Evolutionary conservation across 2,329 filamentous ascomycete species (phyloP).

Genomic region (Periglandula ipomoeae): DNA sequence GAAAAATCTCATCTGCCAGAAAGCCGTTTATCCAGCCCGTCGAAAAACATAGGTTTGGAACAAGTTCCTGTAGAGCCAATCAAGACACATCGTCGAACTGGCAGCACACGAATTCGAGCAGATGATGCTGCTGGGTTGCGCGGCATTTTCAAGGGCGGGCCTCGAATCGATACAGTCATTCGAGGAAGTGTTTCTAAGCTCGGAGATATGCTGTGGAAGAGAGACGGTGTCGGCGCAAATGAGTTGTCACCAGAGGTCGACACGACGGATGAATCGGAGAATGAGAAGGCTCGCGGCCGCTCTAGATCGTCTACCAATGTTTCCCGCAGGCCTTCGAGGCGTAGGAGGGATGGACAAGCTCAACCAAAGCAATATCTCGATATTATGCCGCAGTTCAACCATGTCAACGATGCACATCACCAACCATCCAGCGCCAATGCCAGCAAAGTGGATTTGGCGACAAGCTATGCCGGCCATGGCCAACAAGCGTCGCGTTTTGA

Average conservation of each 20-base stretch:
- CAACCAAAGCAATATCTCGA: constrained; percentile 39
- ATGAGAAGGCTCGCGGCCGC: constrained; percentile 31
- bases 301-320: constrained; percentile 25
- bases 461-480: constrained; percentile 14
- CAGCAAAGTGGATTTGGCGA: constrained; percentile 11
- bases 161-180: constrained; percentile 64
- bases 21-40: constrained; percentile 12
- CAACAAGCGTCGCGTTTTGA: constrained; percentile 37
- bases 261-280: constrained; percentile 41
- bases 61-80: constrained; percentile 3
- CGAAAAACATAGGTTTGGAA: constrained; percentile 26
- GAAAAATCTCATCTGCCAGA: constrained; percentile 13
- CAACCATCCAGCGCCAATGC: constrained; percentile 10
- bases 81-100: constrained; percentile 34
- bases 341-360: constrained; percentile 18
- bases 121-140: constrained; percentile 32
- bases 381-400: constrained; percentile 40
- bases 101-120: constrained; percentile 35
- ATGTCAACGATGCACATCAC: constrained; percentile 19
- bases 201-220: constrained; percentile 48
- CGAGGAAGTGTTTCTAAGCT: constrained; percentile 48
- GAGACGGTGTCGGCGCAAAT: constrained; percentile 33
- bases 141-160: constrained; percentile 64
- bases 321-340: constrained; percentile 25
- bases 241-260: constrained; percentile 28